Evolutionary conservation across 805 yeast species (phyloP), one percentile per base, ranked within the genome.

Genomic region (Barnettozyma populi): DNA sequence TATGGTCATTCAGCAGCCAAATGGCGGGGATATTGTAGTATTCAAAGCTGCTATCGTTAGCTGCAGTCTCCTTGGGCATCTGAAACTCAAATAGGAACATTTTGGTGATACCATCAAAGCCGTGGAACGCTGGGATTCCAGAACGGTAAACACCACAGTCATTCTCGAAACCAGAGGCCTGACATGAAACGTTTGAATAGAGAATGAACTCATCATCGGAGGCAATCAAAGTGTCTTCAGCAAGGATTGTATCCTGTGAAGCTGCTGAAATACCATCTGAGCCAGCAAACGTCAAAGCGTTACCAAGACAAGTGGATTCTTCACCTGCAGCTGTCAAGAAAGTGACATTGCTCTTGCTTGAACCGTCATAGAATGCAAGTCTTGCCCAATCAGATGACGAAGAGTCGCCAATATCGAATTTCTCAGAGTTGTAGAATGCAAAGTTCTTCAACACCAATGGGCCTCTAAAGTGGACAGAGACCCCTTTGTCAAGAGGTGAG

Each of bases 391-490:
- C 68, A 21, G 73, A 71, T 19, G 73, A 63, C 31, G 56, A 55
- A 56, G 50, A 47, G 29, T 64, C 62, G 29, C 71, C 71, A 9
- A 47, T 21, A 1, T 53, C 57, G 53, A 69, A 80, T 25, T 66
- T 60, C 4, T 69, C 69, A 14, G 81, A 55, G n/a, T 72, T 71
- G 60, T 81, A 85, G 55, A 69, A 80, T 5, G 80, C 90, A 60
- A 84, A 85, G 56, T 77, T 74, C 50, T 68, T 64, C 58, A 85
- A 69, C 14, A 74, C 67, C 50, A 85, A 62, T 9, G 94, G 94
- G 40, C 94, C 94, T 68, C 94, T 76, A 63, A 85, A 78, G 62
- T 85, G 94, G 14, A 85, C 88, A 4, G 89, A 80, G 23, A 85
- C 70, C 61, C 80, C 90, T 55, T 76, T 82, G 61, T 83, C 69